Conservation (phyloP, 164 flowering plant species). For the Piper betle region DNA sequence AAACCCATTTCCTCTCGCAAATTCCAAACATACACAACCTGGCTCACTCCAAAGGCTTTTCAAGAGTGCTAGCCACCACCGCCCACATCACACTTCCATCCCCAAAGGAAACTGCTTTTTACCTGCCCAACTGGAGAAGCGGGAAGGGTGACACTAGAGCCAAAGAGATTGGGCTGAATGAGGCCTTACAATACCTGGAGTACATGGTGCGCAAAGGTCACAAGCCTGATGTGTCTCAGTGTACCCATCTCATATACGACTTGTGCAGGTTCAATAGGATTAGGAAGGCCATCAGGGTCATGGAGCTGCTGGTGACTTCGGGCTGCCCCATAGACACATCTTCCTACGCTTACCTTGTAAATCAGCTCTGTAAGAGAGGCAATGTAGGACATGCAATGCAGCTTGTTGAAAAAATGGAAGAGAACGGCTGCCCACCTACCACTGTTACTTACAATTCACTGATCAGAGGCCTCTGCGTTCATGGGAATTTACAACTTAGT, state of each 20-base stretch:
- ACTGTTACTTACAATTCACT: conserved; percentile 64
- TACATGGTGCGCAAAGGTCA: conserved; percentile 57
- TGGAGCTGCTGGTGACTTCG: conserved; percentile 63
- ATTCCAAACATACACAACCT: conserved; percentile 33
- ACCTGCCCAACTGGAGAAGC: conserved; percentile 56
- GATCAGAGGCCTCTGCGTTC: conserved; percentile 63
- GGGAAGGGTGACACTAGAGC: conserved; percentile 29
- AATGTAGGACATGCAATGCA: conserved; percentile 82
- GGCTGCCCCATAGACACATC: conserved; percentile 47
- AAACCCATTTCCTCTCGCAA: conserved; percentile 31
- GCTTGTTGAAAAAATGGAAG: conserved; percentile 73
- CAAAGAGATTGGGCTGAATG: conserved; percentile 38
- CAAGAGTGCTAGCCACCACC: conserved; percentile 44
- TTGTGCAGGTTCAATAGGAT: conserved; percentile 52
- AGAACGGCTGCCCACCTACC: conserved; percentile 45
- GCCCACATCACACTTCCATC: conserved; percentile 29
- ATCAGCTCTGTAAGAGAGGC: conserved; percentile 58
- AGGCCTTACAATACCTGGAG: conserved; percentile 53
- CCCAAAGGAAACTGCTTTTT: conserved; percentile 35
- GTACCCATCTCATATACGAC: conserved; percentile 64
- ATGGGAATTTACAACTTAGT: conserved; percentile 47
- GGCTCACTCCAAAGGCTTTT: conserved; percentile 35
- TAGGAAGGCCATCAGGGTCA: conserved; percentile 51
- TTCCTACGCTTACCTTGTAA: conserved; percentile 55
- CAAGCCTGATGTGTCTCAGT: conserved; percentile 53